These are phyloP conservation scores for Rhodomyrtus psidioides DNA, from an alignment of 441 rosid genomes.

Conservation along the genomic window DNA sequence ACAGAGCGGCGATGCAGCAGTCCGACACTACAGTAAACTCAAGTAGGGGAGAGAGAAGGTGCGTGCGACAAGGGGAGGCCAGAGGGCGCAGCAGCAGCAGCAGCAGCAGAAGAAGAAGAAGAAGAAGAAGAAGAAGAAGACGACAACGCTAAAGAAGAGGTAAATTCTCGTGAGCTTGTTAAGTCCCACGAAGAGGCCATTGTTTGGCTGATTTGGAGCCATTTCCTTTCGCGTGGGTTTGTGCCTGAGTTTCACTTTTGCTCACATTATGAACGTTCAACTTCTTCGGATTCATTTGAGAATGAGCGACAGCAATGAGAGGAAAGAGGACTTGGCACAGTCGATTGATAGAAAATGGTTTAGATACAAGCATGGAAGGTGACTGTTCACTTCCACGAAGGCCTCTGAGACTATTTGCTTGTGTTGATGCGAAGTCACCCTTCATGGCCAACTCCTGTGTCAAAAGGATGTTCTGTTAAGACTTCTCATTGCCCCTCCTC, in stretches of 20 bases:
- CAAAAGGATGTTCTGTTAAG: background rate
- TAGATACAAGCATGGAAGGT: background rate
- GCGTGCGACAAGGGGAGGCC: too few relatives aligned
- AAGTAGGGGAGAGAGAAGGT: too few relatives aligned
- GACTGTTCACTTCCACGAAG: background rate
- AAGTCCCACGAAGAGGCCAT: too few relatives aligned
- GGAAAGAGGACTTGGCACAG: background rate
- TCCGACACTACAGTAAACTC: too few relatives aligned
- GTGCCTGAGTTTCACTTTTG: background rate
- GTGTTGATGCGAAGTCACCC: background rate
- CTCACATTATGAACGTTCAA: background rate
- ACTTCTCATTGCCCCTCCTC: background rate
- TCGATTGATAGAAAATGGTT: background rate
- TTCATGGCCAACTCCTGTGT: background rate
- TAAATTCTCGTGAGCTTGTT: too few relatives aligned
- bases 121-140: too few relatives aligned
- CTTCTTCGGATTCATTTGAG: background rate
- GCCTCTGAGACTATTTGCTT: background rate
- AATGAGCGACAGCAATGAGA: background rate
- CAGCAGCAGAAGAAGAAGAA: too few relatives aligned
- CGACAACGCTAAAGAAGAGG: too few relatives aligned
- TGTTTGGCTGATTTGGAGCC: too few relatives aligned
- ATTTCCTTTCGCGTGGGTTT: background rate
- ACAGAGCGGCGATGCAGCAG: too few relatives aligned
- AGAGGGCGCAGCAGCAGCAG: too few relatives aligned